A percentile compares a stretch with the other conserved stretches of the same genome.
Conservation (phyloP, 208 protist genomes). For the Entamoeba histolytica region DNA sequence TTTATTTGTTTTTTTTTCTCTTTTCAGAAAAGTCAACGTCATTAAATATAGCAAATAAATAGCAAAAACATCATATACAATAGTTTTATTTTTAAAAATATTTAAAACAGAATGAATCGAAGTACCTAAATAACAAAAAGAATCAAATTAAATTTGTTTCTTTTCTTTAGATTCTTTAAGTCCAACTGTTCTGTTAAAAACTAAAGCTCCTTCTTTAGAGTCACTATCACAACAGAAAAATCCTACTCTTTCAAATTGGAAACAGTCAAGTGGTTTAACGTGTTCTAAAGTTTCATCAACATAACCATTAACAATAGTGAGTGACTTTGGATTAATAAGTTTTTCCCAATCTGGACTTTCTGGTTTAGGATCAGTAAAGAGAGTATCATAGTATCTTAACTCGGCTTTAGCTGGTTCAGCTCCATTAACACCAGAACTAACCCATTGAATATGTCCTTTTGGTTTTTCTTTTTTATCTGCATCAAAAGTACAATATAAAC, state of each 20-base stretch:
- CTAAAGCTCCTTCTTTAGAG: background rate
- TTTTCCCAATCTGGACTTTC: background rate
- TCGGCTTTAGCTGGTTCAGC: background rate
- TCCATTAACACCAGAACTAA: background rate
- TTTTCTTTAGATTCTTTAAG: background rate
- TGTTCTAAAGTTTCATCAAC: background rate
- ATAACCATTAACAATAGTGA: background rate
- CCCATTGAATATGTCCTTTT: conserved; percentile 27
- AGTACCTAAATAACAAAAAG: background rate
- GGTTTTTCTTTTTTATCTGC: conserved; percentile 7
- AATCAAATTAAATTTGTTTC: background rate
- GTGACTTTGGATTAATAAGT: background rate
- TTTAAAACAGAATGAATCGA: too few relatives aligned
- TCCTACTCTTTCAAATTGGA: conserved; percentile 67
- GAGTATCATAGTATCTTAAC: background rate
- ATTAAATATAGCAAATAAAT: too few relatives aligned
- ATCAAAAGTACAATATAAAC: background rate
- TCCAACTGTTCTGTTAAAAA: background rate
- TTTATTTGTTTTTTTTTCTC: too few relatives aligned
- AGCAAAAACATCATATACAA: too few relatives aligned
- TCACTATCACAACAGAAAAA: conserved; percentile 42
- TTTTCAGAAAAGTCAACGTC: too few relatives aligned
- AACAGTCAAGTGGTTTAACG: conserved; percentile 16
- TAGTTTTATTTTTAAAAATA: too few relatives aligned
- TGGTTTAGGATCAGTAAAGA: background rate